Evolutionary conservation across 2,329 filamentous ascomycete species (phyloP), one percentile per base, ranked within the genome.

Genomic region (Talaromyces sp.): DNA sequence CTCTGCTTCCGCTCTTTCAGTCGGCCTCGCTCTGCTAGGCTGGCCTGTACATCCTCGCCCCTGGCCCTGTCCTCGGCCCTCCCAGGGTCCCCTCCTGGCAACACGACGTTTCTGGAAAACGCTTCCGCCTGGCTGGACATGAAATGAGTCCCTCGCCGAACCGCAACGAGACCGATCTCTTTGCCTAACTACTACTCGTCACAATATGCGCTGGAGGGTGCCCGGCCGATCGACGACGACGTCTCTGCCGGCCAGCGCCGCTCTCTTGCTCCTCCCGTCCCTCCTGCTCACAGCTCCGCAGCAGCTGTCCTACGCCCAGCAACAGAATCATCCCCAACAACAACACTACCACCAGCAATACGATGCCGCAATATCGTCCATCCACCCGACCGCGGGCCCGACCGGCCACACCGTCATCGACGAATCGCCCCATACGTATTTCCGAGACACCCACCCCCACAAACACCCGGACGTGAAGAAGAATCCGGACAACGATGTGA

Each of bases 201-300:
- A 19, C 77, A 79, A 69, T 64, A 89, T 87, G 85, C 79, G 84
- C 80, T 86, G 83, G 83, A 84, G 85, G 80, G 84, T 84, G 74
- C 81, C 81, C 70, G 83, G 82, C 78, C 82, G 83, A 75, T 81
- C 79, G 71, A 73, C 71, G 77, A 79, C 77, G 75, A 46, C 24
- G 24, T 52, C 49, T 26, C 78, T 78, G 69, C 82, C 72, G 71
- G 72, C 85, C 72, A 82, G 84, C 73, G 79, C 85, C 72, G 82
- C 84, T 73, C 78, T 86, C 64, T 76, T 87, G 60, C 74, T 87
- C 59, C 72, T 88, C 62, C 83, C 84, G 58, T 76, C 86, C 66
- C 82, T 83, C 77, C 55, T 62, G 17, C 41, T 62, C 41, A 81
- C 86, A 69, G 84, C 84, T 82, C 85, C 85, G 81, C 85, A 86